Percentiles rank a stretch among this genome's conserved stretches.
Conservation (phyloP, 2,329 filamentous ascomycete genomes). For the Aspergillus persii region DNA sequence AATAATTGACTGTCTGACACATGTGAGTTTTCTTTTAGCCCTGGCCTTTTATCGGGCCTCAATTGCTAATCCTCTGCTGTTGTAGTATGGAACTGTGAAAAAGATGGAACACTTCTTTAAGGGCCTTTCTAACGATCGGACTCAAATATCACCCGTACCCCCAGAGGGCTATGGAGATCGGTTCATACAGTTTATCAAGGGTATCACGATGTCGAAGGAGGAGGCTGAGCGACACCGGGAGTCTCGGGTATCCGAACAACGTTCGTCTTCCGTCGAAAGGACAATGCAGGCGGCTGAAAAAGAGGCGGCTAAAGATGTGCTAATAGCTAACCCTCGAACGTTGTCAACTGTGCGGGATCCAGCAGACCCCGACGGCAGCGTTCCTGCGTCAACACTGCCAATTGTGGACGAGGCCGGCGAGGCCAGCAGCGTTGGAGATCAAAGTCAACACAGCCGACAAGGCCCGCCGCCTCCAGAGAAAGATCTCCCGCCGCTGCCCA, state of each 20-base stretch:
- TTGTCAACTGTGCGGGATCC: conserved; percentile 59
- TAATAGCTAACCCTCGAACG: conserved; percentile 62
- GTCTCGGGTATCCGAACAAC: conserved; percentile 29
- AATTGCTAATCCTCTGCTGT: conserved; percentile 11
- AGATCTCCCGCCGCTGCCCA: conserved; percentile 29
- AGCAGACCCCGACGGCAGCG: conserved; percentile 54
- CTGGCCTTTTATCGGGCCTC: background rate
- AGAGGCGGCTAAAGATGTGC: conserved; percentile 59
- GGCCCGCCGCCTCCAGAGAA: conserved; percentile 28
- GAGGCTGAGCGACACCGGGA: conserved; percentile 61
- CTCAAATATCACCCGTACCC: conserved; percentile 87
- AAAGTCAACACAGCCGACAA: conserved; percentile 52
- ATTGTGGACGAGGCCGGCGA: conserved; percentile 91
- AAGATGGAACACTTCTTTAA: conserved; percentile 97
- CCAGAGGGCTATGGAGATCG: conserved; percentile 89
- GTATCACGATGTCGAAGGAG: conserved; percentile 86
- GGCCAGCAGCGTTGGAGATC: conserved; percentile 63
- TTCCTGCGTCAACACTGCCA: conserved; percentile 62
- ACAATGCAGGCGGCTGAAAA: conserved; percentile 62
- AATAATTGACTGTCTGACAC: conserved; percentile 96
- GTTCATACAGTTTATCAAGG: conserved; percentile 87
- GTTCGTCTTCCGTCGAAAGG: conserved; percentile 48
- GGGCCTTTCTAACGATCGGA: conserved; percentile 77
- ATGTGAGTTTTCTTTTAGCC: conserved; percentile 61
- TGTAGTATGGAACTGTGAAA: conserved; percentile 87